phyloP scores from a whole-genome alignment of 1,284 basidiomycete species.

The Austropuccinia psidii region DNA sequence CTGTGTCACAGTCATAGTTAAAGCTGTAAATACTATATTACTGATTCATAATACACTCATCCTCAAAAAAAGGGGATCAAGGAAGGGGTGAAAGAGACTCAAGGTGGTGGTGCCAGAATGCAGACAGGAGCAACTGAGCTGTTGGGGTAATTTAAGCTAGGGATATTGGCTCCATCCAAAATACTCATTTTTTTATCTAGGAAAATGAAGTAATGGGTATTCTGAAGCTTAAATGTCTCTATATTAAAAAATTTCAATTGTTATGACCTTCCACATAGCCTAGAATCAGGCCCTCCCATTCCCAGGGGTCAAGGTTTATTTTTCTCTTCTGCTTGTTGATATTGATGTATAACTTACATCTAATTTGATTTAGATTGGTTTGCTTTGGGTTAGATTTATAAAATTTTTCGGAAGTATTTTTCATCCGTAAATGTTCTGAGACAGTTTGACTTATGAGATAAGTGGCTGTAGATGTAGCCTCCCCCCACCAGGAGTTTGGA shows the following conservation, averaged over 20 bases:
- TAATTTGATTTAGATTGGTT: not conserved
- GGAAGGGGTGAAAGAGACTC: no score
- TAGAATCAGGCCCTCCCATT: not conserved
- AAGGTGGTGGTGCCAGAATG: no score
- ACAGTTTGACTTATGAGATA: not conserved
- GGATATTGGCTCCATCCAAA: no score
- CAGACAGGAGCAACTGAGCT: no score
- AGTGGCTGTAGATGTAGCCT: not conserved
- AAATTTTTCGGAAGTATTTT: not conserved
- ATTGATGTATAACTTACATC: not conserved
- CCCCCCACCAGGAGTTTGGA: not conserved
- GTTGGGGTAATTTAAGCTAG: no score
- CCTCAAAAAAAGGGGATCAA: no score
- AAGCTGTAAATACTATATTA: no score
- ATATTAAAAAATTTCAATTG: not conserved
- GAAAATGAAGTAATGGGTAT: no score
- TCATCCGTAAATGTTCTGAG: not conserved
- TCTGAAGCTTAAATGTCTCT: no score
- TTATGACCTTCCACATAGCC: not conserved
- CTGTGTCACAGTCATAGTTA: no score
- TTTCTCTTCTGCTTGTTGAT: not conserved
- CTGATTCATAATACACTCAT: no score
- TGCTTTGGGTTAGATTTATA: not conserved
- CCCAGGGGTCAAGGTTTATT: not conserved
- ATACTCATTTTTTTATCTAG: no score